phyloP scores from a whole-genome alignment of 768 basidiomycete species.

The Tricholomella constricta region DNA sequence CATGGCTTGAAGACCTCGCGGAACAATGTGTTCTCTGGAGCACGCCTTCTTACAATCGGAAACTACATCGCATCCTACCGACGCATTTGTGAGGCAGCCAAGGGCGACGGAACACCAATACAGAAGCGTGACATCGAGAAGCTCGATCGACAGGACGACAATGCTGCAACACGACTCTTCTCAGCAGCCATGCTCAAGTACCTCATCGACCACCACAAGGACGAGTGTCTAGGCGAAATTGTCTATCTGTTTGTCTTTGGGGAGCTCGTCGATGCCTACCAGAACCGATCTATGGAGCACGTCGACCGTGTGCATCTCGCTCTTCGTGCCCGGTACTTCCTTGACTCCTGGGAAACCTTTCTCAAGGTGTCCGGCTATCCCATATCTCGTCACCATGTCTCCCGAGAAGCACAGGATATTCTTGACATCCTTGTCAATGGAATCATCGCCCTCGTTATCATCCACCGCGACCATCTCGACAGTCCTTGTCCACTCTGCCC shows the following conservation, averaged over 20 bases:
- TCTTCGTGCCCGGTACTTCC: neutral
- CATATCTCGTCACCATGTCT: neutral
- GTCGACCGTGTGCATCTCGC: neutral
- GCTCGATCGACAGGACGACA: slow-evolving; percentile 40
- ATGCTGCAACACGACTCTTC: slow-evolving; percentile 40
- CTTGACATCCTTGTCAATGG: neutral
- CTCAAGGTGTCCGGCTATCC: neutral
- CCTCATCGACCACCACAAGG: slow-evolving; percentile 23
- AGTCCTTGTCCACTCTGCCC: neutral
- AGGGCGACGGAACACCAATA: too few relatives aligned
- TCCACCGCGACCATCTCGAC: neutral
- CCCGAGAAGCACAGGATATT: neutral
- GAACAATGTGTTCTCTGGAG: too few relatives aligned
- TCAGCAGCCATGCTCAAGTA: slow-evolving; percentile 31
- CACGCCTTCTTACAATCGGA: too few relatives aligned
- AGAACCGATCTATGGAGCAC: neutral
- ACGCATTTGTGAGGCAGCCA: too few relatives aligned
- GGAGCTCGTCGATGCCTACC: neutral
- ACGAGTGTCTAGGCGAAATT: slow-evolving; percentile 23
- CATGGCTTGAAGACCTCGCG: too few relatives aligned
- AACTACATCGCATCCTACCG: too few relatives aligned
- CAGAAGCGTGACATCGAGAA: neutral
- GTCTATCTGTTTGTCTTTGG: slow-evolving; percentile 36
- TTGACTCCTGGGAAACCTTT: neutral
- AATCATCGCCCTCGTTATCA: neutral